phyloP scores from a whole-genome alignment of 2,329 filamentous ascomycete genomes.

The Sporothrix schenckii region DNA sequence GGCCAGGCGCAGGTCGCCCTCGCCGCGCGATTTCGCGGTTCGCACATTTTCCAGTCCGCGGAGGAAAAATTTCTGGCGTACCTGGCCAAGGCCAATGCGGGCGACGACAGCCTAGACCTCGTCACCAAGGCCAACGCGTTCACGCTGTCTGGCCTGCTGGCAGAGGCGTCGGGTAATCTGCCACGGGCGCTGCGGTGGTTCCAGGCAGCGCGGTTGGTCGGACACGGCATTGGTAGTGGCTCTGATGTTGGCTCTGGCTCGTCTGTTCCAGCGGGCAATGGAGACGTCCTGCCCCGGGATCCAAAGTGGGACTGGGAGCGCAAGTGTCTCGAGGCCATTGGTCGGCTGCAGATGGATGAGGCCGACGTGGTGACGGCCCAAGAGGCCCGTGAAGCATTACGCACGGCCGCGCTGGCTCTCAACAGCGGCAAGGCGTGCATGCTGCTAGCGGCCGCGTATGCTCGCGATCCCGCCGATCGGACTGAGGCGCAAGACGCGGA shows the following conservation, averaged over 20 bases:
- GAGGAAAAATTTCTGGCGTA: conserved; percentile 38
- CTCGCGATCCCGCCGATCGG: conserved; percentile 10
- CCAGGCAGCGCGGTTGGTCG: conserved; percentile 30
- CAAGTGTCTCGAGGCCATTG: conserved; percentile 41
- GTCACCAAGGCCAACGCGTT: conserved; percentile 43
- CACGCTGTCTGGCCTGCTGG: conserved; percentile 44
- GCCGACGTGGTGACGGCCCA: not conserved
- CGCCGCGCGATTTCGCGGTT: conserved; percentile 24
- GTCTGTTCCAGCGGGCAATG: not conserved
- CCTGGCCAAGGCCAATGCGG: conserved; percentile 26
- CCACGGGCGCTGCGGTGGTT: conserved; percentile 41
- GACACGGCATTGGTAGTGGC: not conserved
- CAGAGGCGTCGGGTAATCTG: conserved; percentile 36
- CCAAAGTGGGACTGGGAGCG: conserved; percentile 45
- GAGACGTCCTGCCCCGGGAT: conserved; percentile 15
- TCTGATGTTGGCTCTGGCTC: no score
- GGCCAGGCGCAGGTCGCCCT: not conserved
- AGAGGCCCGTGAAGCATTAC: conserved; percentile 34
- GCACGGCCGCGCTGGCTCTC: conserved; percentile 42
- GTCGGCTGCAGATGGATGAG: not conserved
- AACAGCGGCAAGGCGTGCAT: conserved; percentile 40
- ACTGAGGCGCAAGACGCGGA: conserved; percentile 37
- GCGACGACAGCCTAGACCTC: not conserved
- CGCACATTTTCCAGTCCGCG: conserved; percentile 37
- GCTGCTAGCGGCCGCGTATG: conserved; percentile 41